Conservation (phyloP, 805 yeast species). For the Barnettozyma sp. region DNA sequence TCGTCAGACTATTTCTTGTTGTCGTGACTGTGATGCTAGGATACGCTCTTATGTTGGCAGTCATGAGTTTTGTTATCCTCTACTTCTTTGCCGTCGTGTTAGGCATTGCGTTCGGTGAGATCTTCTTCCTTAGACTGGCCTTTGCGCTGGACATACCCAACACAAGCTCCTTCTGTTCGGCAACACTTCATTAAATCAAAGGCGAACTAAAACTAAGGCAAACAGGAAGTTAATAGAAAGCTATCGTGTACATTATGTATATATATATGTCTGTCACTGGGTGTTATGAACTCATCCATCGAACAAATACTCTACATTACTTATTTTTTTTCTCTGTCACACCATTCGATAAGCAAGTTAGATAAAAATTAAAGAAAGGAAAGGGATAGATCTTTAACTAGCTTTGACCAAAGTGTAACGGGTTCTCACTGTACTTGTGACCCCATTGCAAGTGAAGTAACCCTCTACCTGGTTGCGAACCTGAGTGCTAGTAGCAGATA, state of each 20-base stretch:
- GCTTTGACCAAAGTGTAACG: neutral
- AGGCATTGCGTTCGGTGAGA: slow-evolving; percentile 66
- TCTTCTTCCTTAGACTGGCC: slow-evolving; percentile 55
- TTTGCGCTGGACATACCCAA: slow-evolving; percentile 9
- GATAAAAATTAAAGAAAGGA: too few species aligned
- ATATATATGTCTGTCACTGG: too few species aligned
- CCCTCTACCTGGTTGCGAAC: slow-evolving; percentile 1
- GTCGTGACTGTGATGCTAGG: slow-evolving; percentile 61
- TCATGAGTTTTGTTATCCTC: slow-evolving; percentile 60
- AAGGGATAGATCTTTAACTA: neutral
- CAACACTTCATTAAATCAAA: slow-evolving; percentile 9
- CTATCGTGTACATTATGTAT: too few species aligned
- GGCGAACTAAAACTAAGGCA: too few species aligned
- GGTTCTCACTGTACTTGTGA: neutral
- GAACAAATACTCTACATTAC: too few species aligned
- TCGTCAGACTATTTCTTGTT: slow-evolving; percentile 46
- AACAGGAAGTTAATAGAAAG: neutral
- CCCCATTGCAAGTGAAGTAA: neutral
- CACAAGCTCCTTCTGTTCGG: slow-evolving; percentile 3
- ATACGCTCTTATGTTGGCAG: slow-evolving; percentile 70
- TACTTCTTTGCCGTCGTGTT: slow-evolving; percentile 69
- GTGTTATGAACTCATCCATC: too few species aligned
- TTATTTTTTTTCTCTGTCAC: too few species aligned
- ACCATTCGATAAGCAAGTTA: too few species aligned
- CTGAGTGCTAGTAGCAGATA: slow-evolving; percentile 1